Evolutionary conservation across 371 early-diverging fungal species (phyloP).

Genomic region (Mucor irregularis): DNA sequence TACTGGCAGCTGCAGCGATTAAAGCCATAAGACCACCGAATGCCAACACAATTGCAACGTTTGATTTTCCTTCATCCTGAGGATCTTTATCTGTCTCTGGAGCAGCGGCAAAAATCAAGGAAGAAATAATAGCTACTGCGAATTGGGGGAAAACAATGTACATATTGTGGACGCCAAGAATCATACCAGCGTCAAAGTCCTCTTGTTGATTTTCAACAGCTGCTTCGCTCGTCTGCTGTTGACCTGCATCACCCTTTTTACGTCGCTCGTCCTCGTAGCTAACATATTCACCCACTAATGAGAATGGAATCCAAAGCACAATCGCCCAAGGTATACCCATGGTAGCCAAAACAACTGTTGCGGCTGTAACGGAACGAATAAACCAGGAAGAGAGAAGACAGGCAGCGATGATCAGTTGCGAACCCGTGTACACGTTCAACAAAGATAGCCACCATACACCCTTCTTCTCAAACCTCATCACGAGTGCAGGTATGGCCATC

Average conservation of each 20-base stretch:
- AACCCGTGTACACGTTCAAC: constrained; percentile 59
- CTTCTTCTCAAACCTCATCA: constrained; percentile 28
- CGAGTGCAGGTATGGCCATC: constrained; percentile 54
- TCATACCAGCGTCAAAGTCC: constrained; percentile 59
- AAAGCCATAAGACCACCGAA: constrained; percentile 64
- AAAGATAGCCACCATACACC: constrained; percentile 35
- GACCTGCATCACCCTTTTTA: background rate
- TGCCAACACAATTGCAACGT: constrained; percentile 51
- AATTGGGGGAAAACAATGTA: constrained; percentile 82
- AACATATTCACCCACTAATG: constrained; percentile 75
- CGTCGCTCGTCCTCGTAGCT: constrained; percentile 47
- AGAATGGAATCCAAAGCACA: constrained; percentile 78
- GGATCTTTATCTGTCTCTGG: constrained; percentile 4
- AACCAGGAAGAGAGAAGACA: constrained; percentile 59
- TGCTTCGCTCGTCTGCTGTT: background rate
- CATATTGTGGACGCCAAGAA: constrained; percentile 80
- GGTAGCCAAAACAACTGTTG: constrained; percentile 60
- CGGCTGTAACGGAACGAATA: constrained; percentile 49
- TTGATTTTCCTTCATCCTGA: constrained; percentile 10
- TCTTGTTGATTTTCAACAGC: constrained; percentile 14
- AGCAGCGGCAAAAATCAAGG: constrained; percentile 47
- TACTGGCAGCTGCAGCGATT: constrained; percentile 46
- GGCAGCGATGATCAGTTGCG: constrained; percentile 57
- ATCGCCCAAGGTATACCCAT: constrained; percentile 80
- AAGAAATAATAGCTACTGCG: constrained; percentile 52